A percentile compares a stretch with the other conserved stretches of the same genome.
Evolutionary conservation across 192 early-diverging fungal species (phyloP).

Genomic region (Linnemannia zychae): DNA sequence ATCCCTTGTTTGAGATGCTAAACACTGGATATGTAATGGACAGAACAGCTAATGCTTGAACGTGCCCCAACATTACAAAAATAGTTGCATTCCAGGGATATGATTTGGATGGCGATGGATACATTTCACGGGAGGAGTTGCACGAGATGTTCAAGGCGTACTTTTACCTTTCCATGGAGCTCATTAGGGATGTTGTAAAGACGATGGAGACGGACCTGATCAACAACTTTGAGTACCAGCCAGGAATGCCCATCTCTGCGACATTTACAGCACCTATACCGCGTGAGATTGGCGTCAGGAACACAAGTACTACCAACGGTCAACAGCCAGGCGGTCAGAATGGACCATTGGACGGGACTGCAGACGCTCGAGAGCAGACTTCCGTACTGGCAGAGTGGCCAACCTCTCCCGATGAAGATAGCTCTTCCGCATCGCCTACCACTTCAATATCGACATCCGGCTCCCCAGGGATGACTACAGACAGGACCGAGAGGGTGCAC

Average conservation of each 20-base stretch:
- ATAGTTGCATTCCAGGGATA: slow-evolving; percentile 91
- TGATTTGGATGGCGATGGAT: slow-evolving; percentile 90
- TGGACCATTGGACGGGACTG: neutral
- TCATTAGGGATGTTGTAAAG: slow-evolving; percentile 90
- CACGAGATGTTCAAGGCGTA: slow-evolving; percentile 94
- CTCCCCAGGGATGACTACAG: neutral
- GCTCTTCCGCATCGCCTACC: neutral
- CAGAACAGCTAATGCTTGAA: neutral
- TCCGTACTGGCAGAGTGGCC: slow-evolving; percentile 42
- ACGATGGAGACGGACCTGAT: slow-evolving; percentile 92
- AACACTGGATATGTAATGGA: neutral
- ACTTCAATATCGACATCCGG: slow-evolving; percentile 7
- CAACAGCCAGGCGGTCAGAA: neutral
- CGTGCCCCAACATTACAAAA: slow-evolving; percentile 1
- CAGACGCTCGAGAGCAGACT: slow-evolving; percentile 17
- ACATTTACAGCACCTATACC: slow-evolving; percentile 91
- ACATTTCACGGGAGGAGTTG: slow-evolving; percentile 86
- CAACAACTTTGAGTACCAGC: slow-evolving; percentile 84
- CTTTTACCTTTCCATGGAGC: slow-evolving; percentile 89
- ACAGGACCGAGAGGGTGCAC: neutral
- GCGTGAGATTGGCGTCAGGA: slow-evolving; percentile 55
- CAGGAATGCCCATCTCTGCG: slow-evolving; percentile 88
- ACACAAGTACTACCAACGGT: slow-evolving; percentile 18
- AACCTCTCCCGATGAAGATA: slow-evolving; percentile 19
- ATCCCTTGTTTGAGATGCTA: neutral